These are phyloP conservation scores for Cryptococcus maquisensis DNA, from an alignment of 1,284 basidiomycete species.

Conservation along the genomic window DNA sequence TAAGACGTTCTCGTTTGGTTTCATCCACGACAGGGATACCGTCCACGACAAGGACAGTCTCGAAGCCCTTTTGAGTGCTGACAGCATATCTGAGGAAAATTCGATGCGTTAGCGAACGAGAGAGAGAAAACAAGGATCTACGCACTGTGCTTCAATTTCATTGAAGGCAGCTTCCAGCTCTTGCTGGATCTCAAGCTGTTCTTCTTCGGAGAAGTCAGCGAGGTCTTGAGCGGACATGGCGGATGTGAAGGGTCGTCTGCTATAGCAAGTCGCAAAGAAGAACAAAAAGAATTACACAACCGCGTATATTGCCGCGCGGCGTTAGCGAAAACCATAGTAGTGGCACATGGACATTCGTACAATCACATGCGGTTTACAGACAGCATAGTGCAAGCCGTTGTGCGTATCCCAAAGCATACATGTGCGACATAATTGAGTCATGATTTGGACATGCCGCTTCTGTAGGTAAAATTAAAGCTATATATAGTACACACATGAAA, in stretches of 20 bases:
- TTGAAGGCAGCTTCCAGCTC: slow-evolving; percentile 57
- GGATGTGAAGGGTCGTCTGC: neutral
- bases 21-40: slow-evolving; percentile 81
- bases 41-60: slow-evolving; percentile 82
- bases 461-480: no score
- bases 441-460: no score
- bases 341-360: no score
- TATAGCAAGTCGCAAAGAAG: neutral
- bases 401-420: no score
- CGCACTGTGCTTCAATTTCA: slow-evolving; percentile 88
- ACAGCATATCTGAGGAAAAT: slow-evolving; percentile 61
- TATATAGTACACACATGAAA: no score
- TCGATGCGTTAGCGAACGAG: slow-evolving; percentile 13
- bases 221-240: slow-evolving; percentile 13
- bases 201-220: slow-evolving; percentile 38
- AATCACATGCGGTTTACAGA: no score
- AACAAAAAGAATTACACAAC: neutral
- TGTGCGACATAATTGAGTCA: no score
- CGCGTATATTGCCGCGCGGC: neutral
- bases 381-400: no score
- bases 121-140: slow-evolving; percentile 6
- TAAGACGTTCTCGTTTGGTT: slow-evolving; percentile 68
- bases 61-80: slow-evolving; percentile 73
- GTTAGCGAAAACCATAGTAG: neutral
- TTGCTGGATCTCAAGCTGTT: slow-evolving; percentile 70